phyloP scores from a whole-genome alignment of 2,329 filamentous ascomycete species.

The Alternaria postmessia region DNA sequence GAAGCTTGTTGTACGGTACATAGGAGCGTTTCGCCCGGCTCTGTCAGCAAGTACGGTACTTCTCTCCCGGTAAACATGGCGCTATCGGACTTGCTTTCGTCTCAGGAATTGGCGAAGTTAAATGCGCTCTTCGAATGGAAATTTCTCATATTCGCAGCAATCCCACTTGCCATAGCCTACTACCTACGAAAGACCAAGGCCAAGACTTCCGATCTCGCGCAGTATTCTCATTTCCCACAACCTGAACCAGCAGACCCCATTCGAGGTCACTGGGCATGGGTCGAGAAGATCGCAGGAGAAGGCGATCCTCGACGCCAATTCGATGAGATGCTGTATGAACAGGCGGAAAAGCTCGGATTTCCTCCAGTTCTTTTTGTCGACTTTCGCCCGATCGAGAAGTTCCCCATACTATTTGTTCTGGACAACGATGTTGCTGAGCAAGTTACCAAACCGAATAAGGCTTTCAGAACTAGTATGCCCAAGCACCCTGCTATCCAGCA shows the following conservation, averaged over 20 bases:
- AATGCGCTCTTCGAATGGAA: neutral
- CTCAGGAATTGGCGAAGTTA: neutral
- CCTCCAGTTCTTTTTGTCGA: slow-evolving; percentile 28
- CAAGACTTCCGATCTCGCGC: slow-evolving; percentile 16
- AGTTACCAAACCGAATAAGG: slow-evolving; percentile 24
- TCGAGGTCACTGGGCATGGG: slow-evolving; percentile 30
- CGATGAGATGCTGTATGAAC: slow-evolving; percentile 30
- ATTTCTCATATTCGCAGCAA: neutral
- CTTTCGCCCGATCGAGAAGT: slow-evolving; percentile 26
- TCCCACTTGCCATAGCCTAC: neutral
- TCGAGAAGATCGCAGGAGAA: slow-evolving; percentile 21
- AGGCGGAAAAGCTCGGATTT: slow-evolving; percentile 23
- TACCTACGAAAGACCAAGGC: neutral
- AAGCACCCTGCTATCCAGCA: slow-evolving; percentile 28
- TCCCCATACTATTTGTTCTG: slow-evolving; percentile 21
- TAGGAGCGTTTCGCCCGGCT: neutral
- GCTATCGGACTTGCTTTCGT: neutral
- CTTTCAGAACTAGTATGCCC: slow-evolving; percentile 22
- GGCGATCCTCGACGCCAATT: slow-evolving; percentile 26
- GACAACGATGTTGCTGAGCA: slow-evolving; percentile 30
- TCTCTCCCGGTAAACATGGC: neutral
- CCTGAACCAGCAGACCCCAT: slow-evolving; percentile 24
- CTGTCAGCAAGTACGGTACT: neutral
- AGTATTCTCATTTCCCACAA: slow-evolving; percentile 28
- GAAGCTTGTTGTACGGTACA: neutral